Base-by-base conservation (phyloP, 2,329 filamentous ascomycete species). In the Sporothrix schenckii region DNA sequence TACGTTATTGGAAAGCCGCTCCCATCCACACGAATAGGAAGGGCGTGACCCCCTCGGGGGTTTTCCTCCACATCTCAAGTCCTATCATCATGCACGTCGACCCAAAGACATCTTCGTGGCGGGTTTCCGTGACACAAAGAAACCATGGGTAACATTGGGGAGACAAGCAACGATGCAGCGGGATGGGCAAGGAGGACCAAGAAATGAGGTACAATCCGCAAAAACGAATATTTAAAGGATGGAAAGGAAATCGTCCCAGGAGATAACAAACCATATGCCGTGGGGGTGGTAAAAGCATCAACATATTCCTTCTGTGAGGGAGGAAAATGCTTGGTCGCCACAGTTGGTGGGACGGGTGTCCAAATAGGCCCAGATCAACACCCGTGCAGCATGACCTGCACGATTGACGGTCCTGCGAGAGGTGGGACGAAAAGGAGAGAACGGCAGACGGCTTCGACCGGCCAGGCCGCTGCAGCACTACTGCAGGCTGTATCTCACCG, bases 381-480 rank as follows among this genome's bases (percentile, higher is more conserved):
- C 14, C 53, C 27, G 9, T 39, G n/a, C n/a, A 61, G 56, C n/a
- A 61, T 44, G 34, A 10, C 19, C 34, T 60, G 34, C 56, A 44
- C 16, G 30, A 4, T 10, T 19, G 14, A 47, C 3, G 6, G 14
- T 19, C 6, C 44, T 49, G 14, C 5, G 44, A 14, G 19, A 44
- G 34, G 9, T 3, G 39, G n/a, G 34, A 7, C 11, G 24, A 49
- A 47, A 39, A 24, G 19, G 7, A 21, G 11, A 49, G 16, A 27
- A 14, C 41, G 41, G 41, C 9, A 6, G 47, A 50, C 47, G 47
- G 27, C 13, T 47, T 66, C 27, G 47, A 27, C 63, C 63, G 63
- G 63, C 47, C 27, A 52, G 63, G 63, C 63, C 27, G 63, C 63
- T 66, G 63, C 63, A 66, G 63, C 47, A 9, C 27, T 52, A 14